Conservation (phyloP, 805 yeast species). For the Starmerella scarabaei region DNA sequence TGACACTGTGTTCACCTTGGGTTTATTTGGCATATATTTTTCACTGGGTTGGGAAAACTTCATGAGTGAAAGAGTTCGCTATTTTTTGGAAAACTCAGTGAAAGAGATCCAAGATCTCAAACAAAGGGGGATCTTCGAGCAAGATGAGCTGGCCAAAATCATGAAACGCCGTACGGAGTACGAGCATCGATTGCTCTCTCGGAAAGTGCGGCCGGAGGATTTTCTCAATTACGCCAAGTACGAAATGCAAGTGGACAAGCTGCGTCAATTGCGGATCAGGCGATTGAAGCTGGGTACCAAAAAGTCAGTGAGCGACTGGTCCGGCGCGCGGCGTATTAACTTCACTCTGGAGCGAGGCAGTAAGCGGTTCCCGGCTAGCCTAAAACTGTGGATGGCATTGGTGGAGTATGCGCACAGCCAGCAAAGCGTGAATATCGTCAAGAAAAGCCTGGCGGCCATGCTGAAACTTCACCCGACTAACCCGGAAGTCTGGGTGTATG, state of each 20-base stretch:
- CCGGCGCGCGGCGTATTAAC: slow-evolving; percentile 65
- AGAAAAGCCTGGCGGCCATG: slow-evolving; percentile 58
- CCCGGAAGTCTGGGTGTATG: slow-evolving; percentile 82
- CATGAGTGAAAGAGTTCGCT: slow-evolving; percentile 48
- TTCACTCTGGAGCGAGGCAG: slow-evolving; percentile 78
- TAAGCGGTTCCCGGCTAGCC: slow-evolving; percentile 62
- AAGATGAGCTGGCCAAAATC: slow-evolving; percentile 66
- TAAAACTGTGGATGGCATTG: slow-evolving; percentile 66
- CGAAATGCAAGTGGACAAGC: slow-evolving; percentile 64
- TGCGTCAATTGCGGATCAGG: slow-evolving; percentile 57
- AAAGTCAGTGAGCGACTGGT: slow-evolving; percentile 57
- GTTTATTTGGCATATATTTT: not conserved
- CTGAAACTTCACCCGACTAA: slow-evolving; percentile 84
- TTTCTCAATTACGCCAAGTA: slow-evolving; percentile 66
- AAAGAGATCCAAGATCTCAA: slow-evolving; percentile 87
- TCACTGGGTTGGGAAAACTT: no score
- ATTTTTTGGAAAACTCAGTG: slow-evolving; percentile 54
- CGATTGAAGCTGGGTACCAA: slow-evolving; percentile 38
- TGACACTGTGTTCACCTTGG: no score
- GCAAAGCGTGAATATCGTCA: slow-evolving; percentile 25
- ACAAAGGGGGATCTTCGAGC: slow-evolving; percentile 66
- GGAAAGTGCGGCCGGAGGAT: slow-evolving; percentile 70
- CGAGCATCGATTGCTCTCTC: slow-evolving; percentile 75
- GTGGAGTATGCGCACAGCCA: slow-evolving; percentile 38
- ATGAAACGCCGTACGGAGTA: slow-evolving; percentile 92